Evolutionary conservation across 2,329 filamentous ascomycete genomes (phyloP), one percentile per base, ranked within the genome.

Genomic region (Fusarium hostae): DNA sequence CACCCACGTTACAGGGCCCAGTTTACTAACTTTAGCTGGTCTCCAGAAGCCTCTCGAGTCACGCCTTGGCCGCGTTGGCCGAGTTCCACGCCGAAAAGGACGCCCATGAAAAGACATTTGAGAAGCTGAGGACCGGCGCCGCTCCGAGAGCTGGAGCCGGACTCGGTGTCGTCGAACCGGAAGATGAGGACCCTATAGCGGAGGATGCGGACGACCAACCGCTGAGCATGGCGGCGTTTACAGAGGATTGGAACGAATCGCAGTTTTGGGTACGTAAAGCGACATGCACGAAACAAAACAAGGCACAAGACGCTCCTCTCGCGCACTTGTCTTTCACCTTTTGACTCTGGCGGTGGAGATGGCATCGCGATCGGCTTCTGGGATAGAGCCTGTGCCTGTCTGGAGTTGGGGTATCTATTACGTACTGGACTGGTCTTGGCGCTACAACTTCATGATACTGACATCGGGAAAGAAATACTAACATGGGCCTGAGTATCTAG

Each of bases 201-300:
- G 67, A 68, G 39, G 89, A 90, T 77, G 67, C 50, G 41, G 82
- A 86, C 50, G 84, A 86, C 32, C 62, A 70, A 35, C 78, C 79
- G 41, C 68, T 87, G 59, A 84, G 82, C 20, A 95, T 95, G 88
- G 89, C 92, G 34, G 84, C 87, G 3, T 96, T 95, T 76, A 85
- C 86, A 2, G 93, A 95, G 81, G 91, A 95, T 80, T 96, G 93
- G 93, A 93, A 95, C 77, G 88, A 91, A 76, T 92, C 89, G 68
- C 93, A 95, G 81, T 96, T 96, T 77, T 96, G 93, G 93, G 90
- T 93, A 84, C 41, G 85, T 78, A 68, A 65, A 54, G 59, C 35
- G 24, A 39, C 28, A 12, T 51, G 56, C 37, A 51, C n/a, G 48
- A 55, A 66, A 55, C 54, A 68, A 61, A 59, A 51, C 56, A 66